Evolutionary conservation across 108 stramenopile species (phyloP).

Genomic region (Cyclotella cryptica): DNA sequence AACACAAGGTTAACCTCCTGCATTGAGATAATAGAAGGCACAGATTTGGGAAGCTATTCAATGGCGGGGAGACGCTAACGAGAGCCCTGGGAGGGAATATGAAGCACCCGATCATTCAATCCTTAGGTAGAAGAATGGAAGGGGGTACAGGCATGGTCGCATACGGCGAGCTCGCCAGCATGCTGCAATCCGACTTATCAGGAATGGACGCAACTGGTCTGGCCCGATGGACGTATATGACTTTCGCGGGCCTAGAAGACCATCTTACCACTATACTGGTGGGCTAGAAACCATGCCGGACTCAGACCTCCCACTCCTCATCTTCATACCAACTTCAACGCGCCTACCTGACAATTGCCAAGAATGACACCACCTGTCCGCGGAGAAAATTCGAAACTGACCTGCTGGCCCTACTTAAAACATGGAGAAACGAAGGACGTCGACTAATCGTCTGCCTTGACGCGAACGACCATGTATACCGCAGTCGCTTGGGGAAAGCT

Average conservation of each 20-base stretch:
- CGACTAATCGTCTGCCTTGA: too few relatives aligned
- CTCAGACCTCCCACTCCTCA: not conserved
- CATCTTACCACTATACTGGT: not conserved
- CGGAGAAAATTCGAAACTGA: constrained; percentile 16
- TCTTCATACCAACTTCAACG: too few relatives aligned
- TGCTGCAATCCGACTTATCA: not conserved
- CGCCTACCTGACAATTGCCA: not conserved
- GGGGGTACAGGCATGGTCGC: too few relatives aligned
- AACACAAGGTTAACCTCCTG: constrained; percentile 7
- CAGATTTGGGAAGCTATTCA: constrained; percentile 14
- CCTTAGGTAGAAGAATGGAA: not conserved
- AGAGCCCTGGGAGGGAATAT: not conserved
- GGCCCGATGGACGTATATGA: not conserved
- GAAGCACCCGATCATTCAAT: not conserved
- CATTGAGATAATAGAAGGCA: constrained; percentile 20
- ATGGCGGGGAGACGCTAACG: constrained; percentile 14
- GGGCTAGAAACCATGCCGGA: constrained; percentile 22
- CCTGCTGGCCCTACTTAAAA: too few relatives aligned
- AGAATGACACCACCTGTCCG: constrained; percentile 1
- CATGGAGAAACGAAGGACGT: too few relatives aligned
- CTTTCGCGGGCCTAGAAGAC: constrained; percentile 1
- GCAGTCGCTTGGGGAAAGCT: not conserved
- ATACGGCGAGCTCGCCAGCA: too few relatives aligned
- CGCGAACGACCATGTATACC: too few relatives aligned
- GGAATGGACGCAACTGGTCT: not conserved